Base-by-base conservation (phyloP, 1,284 basidiomycete genomes). In the Albatrellus sp. region DNA sequence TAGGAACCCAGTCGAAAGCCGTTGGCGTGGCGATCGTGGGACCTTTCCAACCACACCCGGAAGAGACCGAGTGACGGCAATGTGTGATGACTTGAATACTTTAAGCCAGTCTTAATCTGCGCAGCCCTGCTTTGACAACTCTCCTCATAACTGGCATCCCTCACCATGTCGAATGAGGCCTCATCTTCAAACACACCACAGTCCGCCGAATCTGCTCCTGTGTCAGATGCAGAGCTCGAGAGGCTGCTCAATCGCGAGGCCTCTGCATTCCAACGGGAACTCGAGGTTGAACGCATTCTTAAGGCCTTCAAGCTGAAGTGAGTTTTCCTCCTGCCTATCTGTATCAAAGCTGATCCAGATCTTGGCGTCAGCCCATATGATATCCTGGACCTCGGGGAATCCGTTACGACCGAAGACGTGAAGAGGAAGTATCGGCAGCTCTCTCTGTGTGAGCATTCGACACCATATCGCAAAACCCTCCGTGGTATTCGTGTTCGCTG, bases 241-340 rank as follows among this genome's bases (percentile, higher is more conserved):
- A 83, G 76, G 59, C 63, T 89, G 6, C 69, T 89, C 35, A 80
- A 68, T 42, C 70, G 82, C 40, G 85, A 89, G 57, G 83, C 85
- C 0, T 78, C 79, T n/a, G 85, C 82, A 3, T 82, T 89, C 56
- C 82, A 88, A 54, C 72, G 86, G 34, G 85, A 89, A 59, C 62
- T 86, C 17, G 85, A 89, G 58, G 84, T 88, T n/a, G 85, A 89
- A 44, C 78, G 85, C 16, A 89, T 90, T 50, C 65, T 90, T 31
- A 82, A 80, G 55, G 79, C 86, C 1, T 89, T 90, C 70, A 89
- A 83, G 58, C 71, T 90, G 53, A 90, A 89, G 84, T 88, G 49
- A 46, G 77, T 62, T 10, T 20, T 39, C 4, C 20, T 14, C n/a
- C 20, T 14, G 12, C 34, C 10, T 24, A 29, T 32, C 31, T 12